Evolutionary conservation across 164 flowering plant species (phyloP).

Genomic region (Paratinospora sagittata): DNA sequence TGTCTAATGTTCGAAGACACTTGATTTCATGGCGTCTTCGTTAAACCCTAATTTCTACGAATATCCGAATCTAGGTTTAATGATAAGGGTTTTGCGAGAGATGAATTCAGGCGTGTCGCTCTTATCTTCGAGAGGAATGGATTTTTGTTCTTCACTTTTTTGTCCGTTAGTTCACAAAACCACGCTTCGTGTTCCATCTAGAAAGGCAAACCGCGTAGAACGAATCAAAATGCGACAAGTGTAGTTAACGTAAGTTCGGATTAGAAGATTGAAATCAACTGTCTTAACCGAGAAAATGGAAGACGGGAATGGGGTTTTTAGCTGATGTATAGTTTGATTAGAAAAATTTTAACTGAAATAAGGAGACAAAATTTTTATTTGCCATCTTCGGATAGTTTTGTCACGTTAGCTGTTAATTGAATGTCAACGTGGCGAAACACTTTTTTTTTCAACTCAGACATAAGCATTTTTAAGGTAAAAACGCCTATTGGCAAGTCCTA

Average conservation of each 20-base stretch:
- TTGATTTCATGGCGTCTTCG: conserved; percentile 11
- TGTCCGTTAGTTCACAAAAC: conserved; percentile 5
- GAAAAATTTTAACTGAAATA: no score
- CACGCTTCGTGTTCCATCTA: background rate
- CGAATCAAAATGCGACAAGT: conserved; percentile 2
- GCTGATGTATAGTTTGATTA: no score
- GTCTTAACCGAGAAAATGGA: no score
- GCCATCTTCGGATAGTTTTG: no score
- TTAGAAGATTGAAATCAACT: background rate
- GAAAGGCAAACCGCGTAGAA: background rate
- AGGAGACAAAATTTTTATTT: no score
- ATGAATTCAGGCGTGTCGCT: background rate
- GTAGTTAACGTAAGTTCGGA: background rate
- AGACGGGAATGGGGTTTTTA: no score
- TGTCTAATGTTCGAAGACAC: background rate
- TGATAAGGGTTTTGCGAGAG: conserved; percentile 3
- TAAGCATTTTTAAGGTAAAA: no score
- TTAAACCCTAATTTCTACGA: background rate
- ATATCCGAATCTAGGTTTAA: background rate
- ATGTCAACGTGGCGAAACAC: no score
- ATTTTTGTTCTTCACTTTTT: background rate
- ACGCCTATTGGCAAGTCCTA: no score
- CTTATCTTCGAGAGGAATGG: conserved; percentile 4
- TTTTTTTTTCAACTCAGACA: no score
- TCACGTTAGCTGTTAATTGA: no score